These are phyloP conservation scores for Ustilago sp. DNA, from an alignment of 1,284 basidiomycete genomes.

Conservation along the genomic window DNA sequence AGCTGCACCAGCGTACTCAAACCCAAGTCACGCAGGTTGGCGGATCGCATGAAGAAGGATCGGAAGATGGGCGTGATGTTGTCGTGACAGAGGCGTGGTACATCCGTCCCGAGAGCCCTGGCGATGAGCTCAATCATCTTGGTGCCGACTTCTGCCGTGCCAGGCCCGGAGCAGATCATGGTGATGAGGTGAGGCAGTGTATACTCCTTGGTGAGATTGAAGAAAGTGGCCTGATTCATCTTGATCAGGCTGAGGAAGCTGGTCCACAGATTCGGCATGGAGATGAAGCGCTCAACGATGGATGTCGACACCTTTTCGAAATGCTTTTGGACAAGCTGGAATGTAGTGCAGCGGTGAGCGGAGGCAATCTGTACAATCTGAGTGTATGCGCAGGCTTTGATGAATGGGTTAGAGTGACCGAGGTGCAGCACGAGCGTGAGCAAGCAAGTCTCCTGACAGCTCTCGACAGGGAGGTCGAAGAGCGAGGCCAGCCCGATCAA, in stretches of 20 bases:
- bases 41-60: conserved; percentile 55
- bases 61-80: conserved; percentile 63
- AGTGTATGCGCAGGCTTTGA: conserved; percentile 57
- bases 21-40: conserved; percentile 41
- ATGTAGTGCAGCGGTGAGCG: conserved; percentile 58
- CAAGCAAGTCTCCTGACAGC: conserved; percentile 47
- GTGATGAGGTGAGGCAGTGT: conserved; percentile 63
- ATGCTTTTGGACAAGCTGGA: conserved; percentile 62
- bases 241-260: conserved; percentile 60
- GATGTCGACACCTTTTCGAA: conserved; percentile 53
- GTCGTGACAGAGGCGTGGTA: conserved; percentile 59
- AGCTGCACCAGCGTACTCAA: conserved; percentile 46
- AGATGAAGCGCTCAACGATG: conserved; percentile 57
- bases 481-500: conserved; percentile 47
- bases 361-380: conserved; percentile 61
- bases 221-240: conserved; percentile 62
- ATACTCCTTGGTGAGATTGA: conserved; percentile 61
- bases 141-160: conserved; percentile 38
- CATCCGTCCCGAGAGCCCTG: conserved; percentile 48
- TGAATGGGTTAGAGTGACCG: conserved; percentile 38
- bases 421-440: conserved; percentile 52
- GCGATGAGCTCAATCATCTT: conserved; percentile 59
- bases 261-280: conserved; percentile 58
- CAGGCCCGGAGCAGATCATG: conserved; percentile 42
- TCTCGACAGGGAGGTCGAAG: conserved; percentile 36